Conservation (phyloP, 768 basidiomycete species). For the Sutorius australiensis region DNA sequence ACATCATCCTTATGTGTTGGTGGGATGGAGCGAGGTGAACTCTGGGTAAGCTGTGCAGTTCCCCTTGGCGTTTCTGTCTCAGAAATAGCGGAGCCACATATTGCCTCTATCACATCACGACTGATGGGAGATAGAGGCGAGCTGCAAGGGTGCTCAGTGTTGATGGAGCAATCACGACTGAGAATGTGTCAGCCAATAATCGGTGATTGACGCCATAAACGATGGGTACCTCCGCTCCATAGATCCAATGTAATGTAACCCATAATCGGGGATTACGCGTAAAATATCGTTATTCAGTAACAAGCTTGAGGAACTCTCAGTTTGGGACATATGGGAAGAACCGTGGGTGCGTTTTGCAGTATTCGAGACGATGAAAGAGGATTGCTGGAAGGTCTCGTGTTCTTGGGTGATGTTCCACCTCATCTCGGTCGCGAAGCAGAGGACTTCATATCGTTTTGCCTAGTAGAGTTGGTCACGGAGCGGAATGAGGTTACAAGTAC, state of each 20-base stretch:
- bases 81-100: background rate
- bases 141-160: background rate
- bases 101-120: slow-evolving; percentile 17
- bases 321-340: background rate
- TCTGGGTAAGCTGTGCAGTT: background rate
- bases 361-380: slow-evolving; percentile 17
- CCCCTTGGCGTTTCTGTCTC: background rate
- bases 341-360: background rate
- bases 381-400: slow-evolving; percentile 12
- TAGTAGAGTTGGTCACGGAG: background rate
- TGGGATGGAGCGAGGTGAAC: background rate
- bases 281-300: slow-evolving; percentile 16
- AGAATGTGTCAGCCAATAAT: background rate
- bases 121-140: slow-evolving; percentile 20
- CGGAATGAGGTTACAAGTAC: background rate
- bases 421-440: slow-evolving; percentile 28
- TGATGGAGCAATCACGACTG: background rate
- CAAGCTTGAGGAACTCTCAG: background rate
- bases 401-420: slow-evolving; percentile 18
- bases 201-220: background rate
- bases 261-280: slow-evolving; percentile 15
- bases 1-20: background rate
- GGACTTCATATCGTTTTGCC: slow-evolving; percentile 28
- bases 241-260: background rate
- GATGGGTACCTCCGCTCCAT: slow-evolving; percentile 4